phyloP scores from a whole-genome alignment of 768 basidiomycete genomes.

The Lyophyllum semitale region DNA sequence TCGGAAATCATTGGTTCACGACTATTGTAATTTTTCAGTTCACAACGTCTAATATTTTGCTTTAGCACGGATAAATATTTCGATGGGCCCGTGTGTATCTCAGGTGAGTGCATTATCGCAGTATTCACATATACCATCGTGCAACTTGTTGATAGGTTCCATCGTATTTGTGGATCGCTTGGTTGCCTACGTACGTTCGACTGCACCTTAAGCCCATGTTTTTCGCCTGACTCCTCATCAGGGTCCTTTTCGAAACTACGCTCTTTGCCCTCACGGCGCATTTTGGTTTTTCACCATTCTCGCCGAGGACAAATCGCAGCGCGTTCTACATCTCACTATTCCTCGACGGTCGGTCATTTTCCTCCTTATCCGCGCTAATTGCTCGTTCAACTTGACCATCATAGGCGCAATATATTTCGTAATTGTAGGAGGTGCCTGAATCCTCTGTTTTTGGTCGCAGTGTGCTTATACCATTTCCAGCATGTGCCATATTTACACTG shows the following conservation, averaged over 20 bases:
- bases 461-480: not conserved
- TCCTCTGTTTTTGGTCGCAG: not conserved
- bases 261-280: constrained; percentile 5
- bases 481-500: constrained; percentile 5
- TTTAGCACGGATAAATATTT: not conserved
- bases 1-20: not conserved
- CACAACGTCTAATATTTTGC: not conserved
- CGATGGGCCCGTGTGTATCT: not conserved
- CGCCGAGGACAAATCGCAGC: not conserved
- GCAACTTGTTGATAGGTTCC: constrained; percentile 1
- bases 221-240: not conserved
- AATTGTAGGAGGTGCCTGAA: constrained; percentile 6
- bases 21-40: not conserved
- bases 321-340: constrained; percentile 10
- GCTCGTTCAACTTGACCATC: not conserved
- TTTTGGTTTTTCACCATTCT: not conserved
- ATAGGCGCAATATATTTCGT: constrained; percentile 11
- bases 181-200: constrained; percentile 14
- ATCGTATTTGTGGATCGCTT: constrained; percentile 9
- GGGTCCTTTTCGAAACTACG: constrained; percentile 8
- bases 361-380: not conserved
- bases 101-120: not conserved
- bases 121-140: not conserved
- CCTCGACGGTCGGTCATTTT: constrained; percentile 5
- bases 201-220: not conserved